Evolutionary conservation across 495 filamentous ascomycete species (phyloP).

Genomic region (Penicillium robsamsonii): DNA sequence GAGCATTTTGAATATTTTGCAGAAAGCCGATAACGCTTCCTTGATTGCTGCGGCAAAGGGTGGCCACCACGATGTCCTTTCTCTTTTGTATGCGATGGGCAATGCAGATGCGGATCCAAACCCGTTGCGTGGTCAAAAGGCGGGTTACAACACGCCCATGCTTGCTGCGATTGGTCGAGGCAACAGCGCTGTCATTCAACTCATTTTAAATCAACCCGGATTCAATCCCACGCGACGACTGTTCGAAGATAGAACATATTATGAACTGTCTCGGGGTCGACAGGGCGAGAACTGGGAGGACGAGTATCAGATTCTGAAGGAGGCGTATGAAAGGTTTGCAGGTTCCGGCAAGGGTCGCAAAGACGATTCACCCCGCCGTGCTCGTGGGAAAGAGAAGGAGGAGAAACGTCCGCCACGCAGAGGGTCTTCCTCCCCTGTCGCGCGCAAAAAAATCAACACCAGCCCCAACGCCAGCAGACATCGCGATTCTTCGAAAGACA

Average conservation of each 20-base stretch:
- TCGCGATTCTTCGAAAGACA: slow-evolving; percentile 34
- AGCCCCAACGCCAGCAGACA: slow-evolving; percentile 32
- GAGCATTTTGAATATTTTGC: slow-evolving; percentile 71
- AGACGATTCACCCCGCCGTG: slow-evolving; percentile 51
- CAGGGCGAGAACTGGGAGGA: slow-evolving; percentile 86
- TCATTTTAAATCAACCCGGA: slow-evolving; percentile 71
- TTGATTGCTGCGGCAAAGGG: slow-evolving; percentile 89
- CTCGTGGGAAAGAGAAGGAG: slow-evolving; percentile 57
- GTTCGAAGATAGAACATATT: slow-evolving; percentile 71
- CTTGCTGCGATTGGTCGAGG: slow-evolving; percentile 90
- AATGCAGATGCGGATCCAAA: slow-evolving; percentile 76
- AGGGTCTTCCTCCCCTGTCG: slow-evolving; percentile 51
- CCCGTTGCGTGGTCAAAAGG: slow-evolving; percentile 50
- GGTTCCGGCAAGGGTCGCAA: slow-evolving; percentile 45
- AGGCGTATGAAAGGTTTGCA: slow-evolving; percentile 66
- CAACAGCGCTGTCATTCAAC: slow-evolving; percentile 74
- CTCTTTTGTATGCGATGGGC: slow-evolving; percentile 79
- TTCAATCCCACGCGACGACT: slow-evolving; percentile 74
- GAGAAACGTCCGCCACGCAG: slow-evolving; percentile 46
- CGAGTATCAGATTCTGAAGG: slow-evolving; percentile 77
- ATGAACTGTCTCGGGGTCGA: slow-evolving; percentile 76
- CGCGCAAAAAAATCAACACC: slow-evolving; percentile 38
- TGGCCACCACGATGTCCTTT: slow-evolving; percentile 82
- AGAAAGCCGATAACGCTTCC: slow-evolving; percentile 77
- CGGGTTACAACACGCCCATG: slow-evolving; percentile 79